Evolutionary conservation across 2,329 filamentous ascomycete genomes (phyloP), one percentile per base, ranked within the genome.

Genomic region (Hirsutella minnesotensis): DNA sequence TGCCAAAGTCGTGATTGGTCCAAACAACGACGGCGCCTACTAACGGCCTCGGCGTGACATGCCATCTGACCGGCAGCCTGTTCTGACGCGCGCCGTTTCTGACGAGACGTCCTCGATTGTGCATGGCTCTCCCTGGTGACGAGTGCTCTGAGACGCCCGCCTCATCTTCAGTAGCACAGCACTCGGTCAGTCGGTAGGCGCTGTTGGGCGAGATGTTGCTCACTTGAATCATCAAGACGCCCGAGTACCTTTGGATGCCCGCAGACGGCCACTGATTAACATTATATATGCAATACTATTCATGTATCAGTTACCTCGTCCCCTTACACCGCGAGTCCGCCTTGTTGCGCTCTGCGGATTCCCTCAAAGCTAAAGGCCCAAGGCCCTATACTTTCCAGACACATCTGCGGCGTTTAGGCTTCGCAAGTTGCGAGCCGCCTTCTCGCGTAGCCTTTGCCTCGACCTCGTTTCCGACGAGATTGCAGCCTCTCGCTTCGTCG

Each of bases 401-500:
- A 22, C 30, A 8, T 12, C 16, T 27, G 7, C 24, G 7, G 24
- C 24, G 24, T 7, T 27, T 12, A 27, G 7, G 7, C 24, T 12
- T 27, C 12, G 7, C 24, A 27, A 12, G 12, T 27, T 27, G 12
- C 24, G 24, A 12, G 24, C 24, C 7, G 24, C 24, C 24, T 27
- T 27, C 24, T 27, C 24, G 24, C 24, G n/a, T 22, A 3, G 38
- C 22, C 9, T 13, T 16, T 30, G 9, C 38, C 15, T 30, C 19
- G 16, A n/a, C 21, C 29, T 35, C 44, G 45, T 27, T 13, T 43
- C 38, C 35, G 16, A 34, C 41, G 41, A 39, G 29, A 15, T 43
- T 7, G 13, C 33, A 18, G 33, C 33, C 13, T 18, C 16, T 18
- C 7, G 33, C 16, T 8, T 18, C 33, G 33, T 16, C 3, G 15